These are phyloP conservation scores for Nemophila menziesii DNA, from an alignment of 257 asterid genomes.

Conservation along the genomic window DNA sequence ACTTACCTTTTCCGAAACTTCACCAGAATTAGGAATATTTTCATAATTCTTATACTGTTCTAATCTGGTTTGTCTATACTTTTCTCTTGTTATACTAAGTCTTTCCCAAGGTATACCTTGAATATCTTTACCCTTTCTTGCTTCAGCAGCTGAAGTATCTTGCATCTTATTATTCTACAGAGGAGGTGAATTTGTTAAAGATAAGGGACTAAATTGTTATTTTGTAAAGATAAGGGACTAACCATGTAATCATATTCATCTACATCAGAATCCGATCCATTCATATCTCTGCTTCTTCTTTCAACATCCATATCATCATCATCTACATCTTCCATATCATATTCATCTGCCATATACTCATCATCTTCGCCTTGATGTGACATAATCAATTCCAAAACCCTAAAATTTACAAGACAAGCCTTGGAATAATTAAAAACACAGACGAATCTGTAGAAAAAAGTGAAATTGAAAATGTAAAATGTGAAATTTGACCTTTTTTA, in stretches of 20 bases:
- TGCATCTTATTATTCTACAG: slow-evolving; percentile 48
- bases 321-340: slow-evolving; percentile 72
- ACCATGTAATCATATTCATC: slow-evolving; percentile 73
- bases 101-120: slow-evolving; percentile 97
- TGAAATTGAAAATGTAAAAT: too few species aligned
- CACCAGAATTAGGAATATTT: slow-evolving; percentile 69
- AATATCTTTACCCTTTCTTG: slow-evolving; percentile 77
- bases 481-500: too few species aligned
- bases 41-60: slow-evolving; percentile 79
- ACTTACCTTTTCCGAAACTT: slow-evolving; percentile 60
- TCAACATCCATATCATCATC: slow-evolving; percentile 58
- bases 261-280: slow-evolving; percentile 68
- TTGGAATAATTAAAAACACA: too few species aligned
- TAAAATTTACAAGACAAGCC: slow-evolving; percentile 8
- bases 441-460: too few species aligned
- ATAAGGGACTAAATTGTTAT: background rate
- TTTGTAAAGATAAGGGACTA: background rate
- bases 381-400: slow-evolving; percentile 38
- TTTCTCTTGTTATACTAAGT: slow-evolving; percentile 74
- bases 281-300: slow-evolving; percentile 38
- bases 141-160: slow-evolving; percentile 89
- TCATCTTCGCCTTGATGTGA: slow-evolving; percentile 45
- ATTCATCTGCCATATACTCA: slow-evolving; percentile 76
- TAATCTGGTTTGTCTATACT: slow-evolving; percentile 64
- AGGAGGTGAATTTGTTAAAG: background rate